A percentile compares a stretch with the other conserved stretches of the same genome.
Evolutionary conservation across 495 filamentous ascomycete species (phyloP).

Genomic region (Penicillium salamii): DNA sequence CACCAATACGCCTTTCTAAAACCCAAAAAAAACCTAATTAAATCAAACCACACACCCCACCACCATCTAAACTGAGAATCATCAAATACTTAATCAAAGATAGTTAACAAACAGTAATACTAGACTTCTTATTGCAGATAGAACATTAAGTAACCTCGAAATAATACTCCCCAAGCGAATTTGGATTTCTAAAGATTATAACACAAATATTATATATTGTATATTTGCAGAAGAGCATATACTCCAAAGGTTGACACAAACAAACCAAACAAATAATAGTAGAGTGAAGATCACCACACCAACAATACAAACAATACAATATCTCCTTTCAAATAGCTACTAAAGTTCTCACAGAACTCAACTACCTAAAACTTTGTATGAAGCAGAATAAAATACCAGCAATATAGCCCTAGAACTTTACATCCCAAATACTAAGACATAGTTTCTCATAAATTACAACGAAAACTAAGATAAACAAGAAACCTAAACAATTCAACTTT

Average conservation of each 20-base stretch:
- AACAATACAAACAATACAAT: background rate
- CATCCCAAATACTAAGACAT: background rate
- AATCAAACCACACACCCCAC: conserved; percentile 50
- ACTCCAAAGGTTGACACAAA: conserved; percentile 21
- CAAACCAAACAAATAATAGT: conserved; percentile 25
- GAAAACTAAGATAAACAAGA: background rate
- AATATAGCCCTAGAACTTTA: background rate
- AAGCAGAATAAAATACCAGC: background rate
- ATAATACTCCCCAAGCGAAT: conserved; percentile 12
- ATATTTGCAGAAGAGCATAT: conserved; percentile 31
- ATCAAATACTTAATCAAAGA: conserved; percentile 47
- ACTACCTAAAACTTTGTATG: background rate
- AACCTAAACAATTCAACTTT: background rate
- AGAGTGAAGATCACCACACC: background rate
- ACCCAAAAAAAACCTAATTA: conserved; percentile 42
- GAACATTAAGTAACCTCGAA: conserved; percentile 22
- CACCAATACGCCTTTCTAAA: conserved; percentile 40
- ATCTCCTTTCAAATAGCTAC: background rate
- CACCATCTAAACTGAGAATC: conserved; percentile 57
- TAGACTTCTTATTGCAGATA: conserved; percentile 36
- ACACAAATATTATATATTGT: conserved; percentile 31
- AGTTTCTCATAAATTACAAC: background rate
- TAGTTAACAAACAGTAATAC: conserved; percentile 14
- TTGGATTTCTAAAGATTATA: conserved; percentile 16
- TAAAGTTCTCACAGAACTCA: background rate